Evolutionary conservation across 148 eudicot genomes (phyloP).

Genomic region (Heliosperma pusillum): DNA sequence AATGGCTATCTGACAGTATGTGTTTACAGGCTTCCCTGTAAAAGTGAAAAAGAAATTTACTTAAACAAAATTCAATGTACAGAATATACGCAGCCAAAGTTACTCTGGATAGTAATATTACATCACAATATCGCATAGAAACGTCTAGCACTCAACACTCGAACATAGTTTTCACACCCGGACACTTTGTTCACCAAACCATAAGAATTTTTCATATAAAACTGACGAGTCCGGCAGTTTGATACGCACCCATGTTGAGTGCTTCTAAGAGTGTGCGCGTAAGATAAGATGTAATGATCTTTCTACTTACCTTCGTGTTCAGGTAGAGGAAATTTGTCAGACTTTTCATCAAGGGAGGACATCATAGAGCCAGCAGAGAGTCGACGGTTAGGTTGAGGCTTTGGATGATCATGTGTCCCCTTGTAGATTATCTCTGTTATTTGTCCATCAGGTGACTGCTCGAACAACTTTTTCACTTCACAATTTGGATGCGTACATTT

Average conservation of each 20-base stretch:
- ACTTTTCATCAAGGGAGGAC: slow-evolving; percentile 70
- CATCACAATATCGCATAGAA: no score
- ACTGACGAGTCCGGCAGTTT: not conserved
- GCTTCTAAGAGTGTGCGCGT: not conserved
- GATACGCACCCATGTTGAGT: not conserved
- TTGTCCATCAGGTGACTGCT: slow-evolving; percentile 82
- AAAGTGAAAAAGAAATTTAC: slow-evolving; percentile 8
- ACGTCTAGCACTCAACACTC: no score
- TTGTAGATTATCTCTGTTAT: slow-evolving; percentile 88
- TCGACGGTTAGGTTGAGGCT: slow-evolving; percentile 89
- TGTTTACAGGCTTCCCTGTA: slow-evolving; percentile 42
- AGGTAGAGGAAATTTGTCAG: slow-evolving; percentile 44
- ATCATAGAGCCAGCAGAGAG: slow-evolving; percentile 67
- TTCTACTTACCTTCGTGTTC: slow-evolving; percentile 64
- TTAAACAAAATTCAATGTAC: slow-evolving; percentile 14
- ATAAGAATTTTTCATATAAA: not conserved
- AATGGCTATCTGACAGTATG: slow-evolving; percentile 36
- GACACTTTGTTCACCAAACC: no score
- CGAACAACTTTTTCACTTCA: slow-evolving; percentile 95
- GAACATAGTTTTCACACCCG: no score
- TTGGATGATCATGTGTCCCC: slow-evolving; percentile 95
- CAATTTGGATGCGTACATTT: slow-evolving; percentile 96
- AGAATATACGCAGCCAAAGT: not conserved
- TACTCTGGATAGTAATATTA: no score
- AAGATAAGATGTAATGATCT: not conserved